Conservation (phyloP, 768 basidiomycete genomes). For the Clavaria fumosa region DNA sequence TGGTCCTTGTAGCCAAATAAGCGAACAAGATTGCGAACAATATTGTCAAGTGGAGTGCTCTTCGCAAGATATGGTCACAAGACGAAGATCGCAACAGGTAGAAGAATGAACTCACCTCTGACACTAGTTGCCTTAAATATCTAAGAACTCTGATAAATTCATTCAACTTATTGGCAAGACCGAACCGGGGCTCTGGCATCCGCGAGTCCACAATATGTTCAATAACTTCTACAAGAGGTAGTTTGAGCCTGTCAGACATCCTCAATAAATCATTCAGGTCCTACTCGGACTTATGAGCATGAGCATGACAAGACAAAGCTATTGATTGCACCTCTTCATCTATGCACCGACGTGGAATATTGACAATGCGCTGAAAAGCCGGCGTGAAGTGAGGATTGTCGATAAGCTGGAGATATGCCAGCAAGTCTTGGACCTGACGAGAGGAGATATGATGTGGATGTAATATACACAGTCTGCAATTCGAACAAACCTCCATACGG, state of each 20-base stretch:
- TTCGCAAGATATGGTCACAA: conserved; percentile 14
- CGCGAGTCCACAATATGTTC: conserved; percentile 49
- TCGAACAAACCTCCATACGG: conserved; percentile 41
- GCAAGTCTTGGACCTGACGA: conserved; percentile 57
- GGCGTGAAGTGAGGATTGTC: conserved; percentile 58
- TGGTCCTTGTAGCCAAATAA: conserved; percentile 51
- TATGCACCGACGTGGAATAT: conserved; percentile 54
- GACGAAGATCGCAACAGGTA: neutral
- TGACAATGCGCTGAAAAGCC: conserved; percentile 57
- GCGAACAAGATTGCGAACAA: conserved; percentile 44
- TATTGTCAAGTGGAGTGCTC: conserved; percentile 44
- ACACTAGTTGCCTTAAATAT: conserved; percentile 34
- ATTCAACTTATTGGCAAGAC: no score
- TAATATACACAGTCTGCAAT: neutral
- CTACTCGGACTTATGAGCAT: conserved; percentile 19
- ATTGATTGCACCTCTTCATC: conserved; percentile 51
- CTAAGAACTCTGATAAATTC: conserved; percentile 44
- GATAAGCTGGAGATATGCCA: conserved; percentile 70
- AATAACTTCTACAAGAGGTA: conserved; percentile 40
- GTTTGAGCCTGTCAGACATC: conserved; percentile 34
- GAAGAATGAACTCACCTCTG: conserved; percentile 26
- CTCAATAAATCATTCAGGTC: conserved; percentile 42
- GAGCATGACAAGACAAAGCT: neutral
- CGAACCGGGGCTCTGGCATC: conserved; percentile 48
- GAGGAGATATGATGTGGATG: neutral